Conservation (phyloP, 1,284 basidiomycete genomes). For the Ustilago loliicola region DNA sequence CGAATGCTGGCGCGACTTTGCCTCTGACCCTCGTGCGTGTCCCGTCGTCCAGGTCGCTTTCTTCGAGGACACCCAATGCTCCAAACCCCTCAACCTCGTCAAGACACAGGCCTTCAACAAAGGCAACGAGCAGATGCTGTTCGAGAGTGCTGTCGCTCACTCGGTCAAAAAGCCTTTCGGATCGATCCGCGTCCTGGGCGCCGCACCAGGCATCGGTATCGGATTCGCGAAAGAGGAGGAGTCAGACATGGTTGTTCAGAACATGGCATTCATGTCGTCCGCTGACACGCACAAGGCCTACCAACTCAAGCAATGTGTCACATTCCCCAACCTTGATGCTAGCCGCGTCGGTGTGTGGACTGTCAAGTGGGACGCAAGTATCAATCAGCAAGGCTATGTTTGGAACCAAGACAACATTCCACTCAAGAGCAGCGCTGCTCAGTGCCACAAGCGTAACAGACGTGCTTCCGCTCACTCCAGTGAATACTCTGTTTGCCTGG, state of each 20-base stretch:
- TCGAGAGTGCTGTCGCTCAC: conserved; percentile 26
- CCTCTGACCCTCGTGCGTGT: conserved; percentile 22
- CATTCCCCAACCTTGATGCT: conserved; percentile 31
- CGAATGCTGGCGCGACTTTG: conserved; percentile 29
- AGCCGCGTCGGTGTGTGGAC: conserved; percentile 19
- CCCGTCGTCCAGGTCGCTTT: conserved; percentile 34
- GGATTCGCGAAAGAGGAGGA: conserved; percentile 36
- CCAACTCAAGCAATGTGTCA: conserved; percentile 25
- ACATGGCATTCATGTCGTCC: conserved; percentile 39
- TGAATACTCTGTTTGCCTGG: conserved; percentile 25
- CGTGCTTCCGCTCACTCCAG: background rate
- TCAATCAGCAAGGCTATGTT: conserved; percentile 30
- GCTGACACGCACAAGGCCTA: conserved; percentile 17
- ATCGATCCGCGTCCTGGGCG: conserved; percentile 37
- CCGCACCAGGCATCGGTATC: conserved; percentile 27
- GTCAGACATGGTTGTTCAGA: conserved; percentile 36
- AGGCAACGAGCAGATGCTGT: conserved; percentile 39
- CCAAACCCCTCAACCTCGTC: conserved; percentile 16
- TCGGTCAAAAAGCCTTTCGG: conserved; percentile 19
- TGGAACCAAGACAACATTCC: conserved; percentile 45
- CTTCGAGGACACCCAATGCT: conserved; percentile 30
- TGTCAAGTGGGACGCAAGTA: background rate
- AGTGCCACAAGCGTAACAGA: conserved; percentile 7
- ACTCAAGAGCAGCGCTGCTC: conserved; percentile 4
- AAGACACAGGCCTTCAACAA: conserved; percentile 9